phyloP scores from a whole-genome alignment of 106 monocot species.

The Dendrobium huoshanense region DNA sequence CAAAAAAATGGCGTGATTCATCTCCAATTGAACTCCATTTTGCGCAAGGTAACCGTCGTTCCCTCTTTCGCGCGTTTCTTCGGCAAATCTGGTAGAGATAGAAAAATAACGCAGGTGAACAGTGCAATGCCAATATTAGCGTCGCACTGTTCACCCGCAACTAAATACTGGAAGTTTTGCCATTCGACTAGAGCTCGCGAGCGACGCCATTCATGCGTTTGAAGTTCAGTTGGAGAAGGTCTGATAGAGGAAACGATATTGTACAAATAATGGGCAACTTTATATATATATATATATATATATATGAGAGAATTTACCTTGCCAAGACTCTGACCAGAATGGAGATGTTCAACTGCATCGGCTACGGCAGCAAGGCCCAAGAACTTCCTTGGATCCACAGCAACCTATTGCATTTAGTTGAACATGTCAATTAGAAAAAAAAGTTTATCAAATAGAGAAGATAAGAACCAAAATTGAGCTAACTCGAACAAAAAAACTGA shows the following conservation, averaged over 20 bases:
- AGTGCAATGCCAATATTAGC: too few species aligned
- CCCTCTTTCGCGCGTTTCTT: too few species aligned
- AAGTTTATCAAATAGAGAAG: neutral
- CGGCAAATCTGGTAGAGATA: too few species aligned
- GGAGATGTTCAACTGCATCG: constrained; percentile 96
- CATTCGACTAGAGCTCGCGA: too few species aligned
- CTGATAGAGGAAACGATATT: neutral
- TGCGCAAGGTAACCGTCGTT: too few species aligned
- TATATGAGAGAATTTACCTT: constrained; percentile 39
- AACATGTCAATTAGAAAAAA: neutral
- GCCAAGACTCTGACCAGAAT: constrained; percentile 89
- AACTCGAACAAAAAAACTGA: neutral
- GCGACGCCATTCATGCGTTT: too few species aligned
- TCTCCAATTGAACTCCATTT: too few species aligned
- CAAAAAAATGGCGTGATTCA: too few species aligned
- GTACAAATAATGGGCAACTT: neutral
- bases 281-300: neutral
- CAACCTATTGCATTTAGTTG: constrained; percentile 34
- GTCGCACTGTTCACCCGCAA: too few species aligned
- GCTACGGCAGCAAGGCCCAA: constrained; percentile 68
- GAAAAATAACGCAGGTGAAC: too few species aligned
- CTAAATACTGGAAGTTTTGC: too few species aligned
- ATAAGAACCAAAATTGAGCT: neutral
- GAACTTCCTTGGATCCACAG: constrained; percentile 72
- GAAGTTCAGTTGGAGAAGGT: too few species aligned